These are phyloP conservation scores for Acanthamoeba sp. DNA, from an alignment of 208 protist species.

Conservation along the genomic window DNA sequence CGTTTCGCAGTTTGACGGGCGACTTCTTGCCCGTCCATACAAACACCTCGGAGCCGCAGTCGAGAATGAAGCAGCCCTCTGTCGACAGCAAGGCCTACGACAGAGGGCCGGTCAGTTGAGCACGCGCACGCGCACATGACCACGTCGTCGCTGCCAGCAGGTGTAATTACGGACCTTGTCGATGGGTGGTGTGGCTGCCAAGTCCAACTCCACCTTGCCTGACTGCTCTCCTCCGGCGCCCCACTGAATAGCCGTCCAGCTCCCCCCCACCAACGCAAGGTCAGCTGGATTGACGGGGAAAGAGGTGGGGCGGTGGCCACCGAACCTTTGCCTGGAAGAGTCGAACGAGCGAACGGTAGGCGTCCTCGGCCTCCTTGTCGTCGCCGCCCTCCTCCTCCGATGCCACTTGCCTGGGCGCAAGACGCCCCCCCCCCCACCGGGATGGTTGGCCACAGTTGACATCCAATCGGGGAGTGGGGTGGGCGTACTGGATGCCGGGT, in stretches of 20 bases:
- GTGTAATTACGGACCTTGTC: too few relatives aligned
- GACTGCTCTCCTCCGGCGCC: neutral
- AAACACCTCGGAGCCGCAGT: slow-evolving; percentile 75
- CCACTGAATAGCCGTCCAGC: neutral
- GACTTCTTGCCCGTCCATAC: slow-evolving; percentile 77
- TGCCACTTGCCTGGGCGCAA: neutral
- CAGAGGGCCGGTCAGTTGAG: too few relatives aligned
- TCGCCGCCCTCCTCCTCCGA: neutral
- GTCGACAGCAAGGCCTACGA: too few relatives aligned
- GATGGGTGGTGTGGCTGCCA: neutral
- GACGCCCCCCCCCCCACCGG: too few relatives aligned
- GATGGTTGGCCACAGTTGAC: too few relatives aligned
- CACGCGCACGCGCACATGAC: too few relatives aligned
- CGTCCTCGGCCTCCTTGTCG: neutral
- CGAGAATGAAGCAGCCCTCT: slow-evolving; percentile 73
- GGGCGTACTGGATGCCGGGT: neutral
- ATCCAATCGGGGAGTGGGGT: neutral
- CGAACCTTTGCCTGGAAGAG: too few relatives aligned
- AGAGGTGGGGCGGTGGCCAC: too few relatives aligned
- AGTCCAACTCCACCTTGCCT: neutral
- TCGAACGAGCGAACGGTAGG: neutral
- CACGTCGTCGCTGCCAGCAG: too few relatives aligned
- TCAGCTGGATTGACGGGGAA: too few relatives aligned
- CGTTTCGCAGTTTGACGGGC: neutral
- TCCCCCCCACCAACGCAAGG: too few relatives aligned